phyloP scores from a whole-genome alignment of 192 early-diverging fungal species.

The Backusella psychrophila region DNA sequence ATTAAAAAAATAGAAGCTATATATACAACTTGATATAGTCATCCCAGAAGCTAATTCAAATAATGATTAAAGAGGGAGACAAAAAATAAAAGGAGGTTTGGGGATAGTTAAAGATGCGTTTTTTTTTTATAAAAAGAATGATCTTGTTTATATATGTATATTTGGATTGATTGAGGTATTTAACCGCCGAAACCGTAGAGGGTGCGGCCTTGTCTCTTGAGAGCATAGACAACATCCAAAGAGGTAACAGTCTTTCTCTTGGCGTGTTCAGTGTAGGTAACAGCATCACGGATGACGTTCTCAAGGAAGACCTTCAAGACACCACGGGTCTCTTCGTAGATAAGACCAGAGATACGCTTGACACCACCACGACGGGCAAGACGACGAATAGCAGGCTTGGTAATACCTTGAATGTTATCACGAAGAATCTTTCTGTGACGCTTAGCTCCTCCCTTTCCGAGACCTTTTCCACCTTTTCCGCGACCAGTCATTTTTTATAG shows the following conservation, averaged over 20 bases:
- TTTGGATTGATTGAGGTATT: constrained; percentile 7
- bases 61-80: neutral
- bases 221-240: constrained; percentile 98
- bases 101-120: neutral
- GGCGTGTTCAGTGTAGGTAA: constrained; percentile 98
- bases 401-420: constrained; percentile 84
- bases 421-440: constrained; percentile 99
- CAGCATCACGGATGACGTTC: constrained; percentile 97
- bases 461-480: constrained; percentile 99
- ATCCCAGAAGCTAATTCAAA: neutral
- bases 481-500: constrained; percentile 79
- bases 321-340: constrained; percentile 97
- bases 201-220: constrained; percentile 97
- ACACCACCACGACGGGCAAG: constrained; percentile 99
- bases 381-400: constrained; percentile 79
- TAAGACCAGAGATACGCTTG: constrained; percentile 98
- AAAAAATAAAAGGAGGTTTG: neutral
- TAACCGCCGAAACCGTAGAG: constrained; percentile 75
- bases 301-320: constrained; percentile 98
- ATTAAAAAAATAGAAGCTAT: neutral
- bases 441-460: constrained; percentile 99
- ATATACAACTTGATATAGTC: neutral
- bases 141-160: constrained; percentile 2
- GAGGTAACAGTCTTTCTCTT: constrained; percentile 99
- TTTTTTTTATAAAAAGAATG: constrained; percentile 7